Evolutionary conservation across 257 asterid species (phyloP), one percentile per base, ranked within the genome.

Genomic region (Jasminum sambac): DNA sequence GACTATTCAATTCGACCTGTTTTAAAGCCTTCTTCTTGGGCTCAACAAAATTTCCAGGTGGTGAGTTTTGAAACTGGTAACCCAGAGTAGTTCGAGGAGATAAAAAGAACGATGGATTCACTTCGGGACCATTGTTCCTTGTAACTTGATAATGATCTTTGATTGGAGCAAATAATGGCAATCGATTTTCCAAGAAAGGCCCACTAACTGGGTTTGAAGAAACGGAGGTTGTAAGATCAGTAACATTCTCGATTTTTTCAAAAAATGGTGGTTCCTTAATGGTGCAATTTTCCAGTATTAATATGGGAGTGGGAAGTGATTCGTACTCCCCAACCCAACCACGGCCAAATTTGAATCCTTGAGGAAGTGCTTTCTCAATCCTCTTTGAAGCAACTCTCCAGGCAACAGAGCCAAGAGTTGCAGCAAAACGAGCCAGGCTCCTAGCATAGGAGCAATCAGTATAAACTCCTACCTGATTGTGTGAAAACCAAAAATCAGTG

Each of bases 241-340:
- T 55, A 59, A 72, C 46, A 9, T 69, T 84, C 24, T 74, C 78
- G 36, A 72, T 74, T 78, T 83, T 88, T 8, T 74, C 69, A 34
- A 91, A 79, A 70, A 84, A 90, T 0, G 87, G 83, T 2, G 96
- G 95, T 74, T 90, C 97, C 78, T 78, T 88, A 64, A 88, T 73
- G 12, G 61, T 70, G 74, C 83, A 77, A 66, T 86, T 88, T 78
- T 84, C 88, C 48, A 88, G 86, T 80, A 91, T 81, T 71, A 88
- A 65, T 30, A 88, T 78, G 0, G 98, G 88, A 71, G 97, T 90
- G 38, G 97, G 96, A 69, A 84, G 96, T 41, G 98, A 91, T 72
- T 95, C 99, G 34, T 92, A 95, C 71, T 95, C 99, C 72, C 95
- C 98, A 16, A 95, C 97, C 99, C 99, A 95, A 11, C 99, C 99